Base-by-base conservation (phyloP, 306 rosid species). In the Trifolium pratense region DNA sequence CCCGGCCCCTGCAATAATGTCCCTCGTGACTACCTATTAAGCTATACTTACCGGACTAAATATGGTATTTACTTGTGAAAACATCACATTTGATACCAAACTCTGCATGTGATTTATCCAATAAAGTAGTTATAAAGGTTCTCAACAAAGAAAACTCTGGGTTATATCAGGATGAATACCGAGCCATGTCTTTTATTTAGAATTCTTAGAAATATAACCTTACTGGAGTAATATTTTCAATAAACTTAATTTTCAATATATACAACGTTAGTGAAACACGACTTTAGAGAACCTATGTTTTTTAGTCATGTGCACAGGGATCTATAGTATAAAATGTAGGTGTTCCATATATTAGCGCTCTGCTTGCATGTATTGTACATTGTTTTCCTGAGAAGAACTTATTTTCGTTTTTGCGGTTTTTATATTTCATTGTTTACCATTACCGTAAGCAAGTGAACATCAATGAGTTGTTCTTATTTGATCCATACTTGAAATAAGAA, bases 111-210 rank as follows among this genome's bases (percentile, higher is more conserved):
- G 14, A 64, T 45, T 42, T 26, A 26, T 46, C 18, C 20, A 51
- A 15, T 25, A 13, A 36, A 36, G 9, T 36, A 36, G 39, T 8
- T 36, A 36, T 36, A 7, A 36, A 23, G 21, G 61, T 65, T 51
- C 34, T 26, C 49, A 40, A 29, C 51, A 11, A 66, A 55, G 59
- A 26, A 11, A 76, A 67, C 37, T 42, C 29, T 66, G 36, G 40
- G 52, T 67, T n/a, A 21, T 66, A 49, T 48, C 32, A 42, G 16
- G 55, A 36, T 2, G 18, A 7, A 36, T 70, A 29, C n/a, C 25
- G 11, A 77, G 16, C 52, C 29, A 1, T 75, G 26, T 15, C n/a
- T 14, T 53, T 15, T 21, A 39, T 26, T 49, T 37, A n/a, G 9
- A 34, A 9, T 42, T 65, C 57, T 36, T 39, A 5, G 14, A 11